Evolutionary conservation across 352 stramenopile genomes (phyloP), one percentile per base, ranked within the genome.

Genomic region (Globisporangium polare): DNA sequence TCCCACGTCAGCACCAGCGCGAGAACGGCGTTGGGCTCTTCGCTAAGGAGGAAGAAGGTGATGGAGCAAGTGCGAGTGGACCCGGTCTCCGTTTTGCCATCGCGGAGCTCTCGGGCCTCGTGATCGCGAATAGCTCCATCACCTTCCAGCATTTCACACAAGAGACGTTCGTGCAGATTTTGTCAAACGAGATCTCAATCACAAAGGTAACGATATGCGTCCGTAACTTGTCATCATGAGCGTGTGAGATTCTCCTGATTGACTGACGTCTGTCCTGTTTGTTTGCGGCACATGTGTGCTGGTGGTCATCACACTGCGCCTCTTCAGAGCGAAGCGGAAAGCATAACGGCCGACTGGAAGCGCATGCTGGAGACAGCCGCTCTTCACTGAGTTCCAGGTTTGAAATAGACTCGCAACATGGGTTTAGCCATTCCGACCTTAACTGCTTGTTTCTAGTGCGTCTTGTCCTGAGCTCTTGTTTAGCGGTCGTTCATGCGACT

Each of bases 101-200:
- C 10, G 80, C 78, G 13, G 83, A 92, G 49, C 60, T 90, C 22
- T 64, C 75, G 1, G 83, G 83, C 6, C 71, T 92, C 2, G 56
- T 90, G 15, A 62, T 90, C 29, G 69, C 73, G 27, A 68, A 69
- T 20, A 68, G 78, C 24, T 53, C 63, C 6, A n/a, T 39, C 1
- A 62, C 24, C 5, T 89, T 79, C 37, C 39, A 71, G 0, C 46
- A 65, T 0, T 58, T 92, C 9, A 73, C 60, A 0, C 69, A 92
- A 41, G 63, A 74, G 0, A 61, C 62, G 15, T 88, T 80, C 37
- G 60, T 49, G 26, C 50, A 54, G 2, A 80, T 90, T 26, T 53
- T 89, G 46, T 41, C 60, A 24, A 57, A 67, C 0, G 74, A 92
- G 63, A 35, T 92, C 22, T 84, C 80, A 3, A 65, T 92, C 22